phyloP scores from a whole-genome alignment of 495 filamentous ascomycete species.

The Aspergillus wentii region DNA sequence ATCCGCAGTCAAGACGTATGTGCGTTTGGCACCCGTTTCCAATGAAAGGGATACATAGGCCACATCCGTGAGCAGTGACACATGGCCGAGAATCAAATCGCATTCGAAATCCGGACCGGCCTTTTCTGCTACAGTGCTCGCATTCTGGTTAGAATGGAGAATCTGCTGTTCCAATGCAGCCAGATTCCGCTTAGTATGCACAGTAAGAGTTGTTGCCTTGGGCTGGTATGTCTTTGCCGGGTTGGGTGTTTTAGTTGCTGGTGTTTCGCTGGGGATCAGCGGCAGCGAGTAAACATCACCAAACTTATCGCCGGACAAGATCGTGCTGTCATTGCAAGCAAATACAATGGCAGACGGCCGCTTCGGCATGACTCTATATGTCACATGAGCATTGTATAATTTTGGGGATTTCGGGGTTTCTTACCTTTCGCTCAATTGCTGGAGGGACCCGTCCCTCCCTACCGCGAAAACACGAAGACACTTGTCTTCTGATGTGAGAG shows the following conservation, averaged over 20 bases:
- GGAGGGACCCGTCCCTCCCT: conserved; percentile 52
- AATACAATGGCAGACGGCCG: conserved; percentile 71
- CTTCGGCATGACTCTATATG: conserved; percentile 76
- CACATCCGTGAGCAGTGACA: conserved; percentile 85
- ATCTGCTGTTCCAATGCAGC: conserved; percentile 70
- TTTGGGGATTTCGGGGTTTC: too few relatives aligned
- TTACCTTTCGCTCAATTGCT: conserved; percentile 69
- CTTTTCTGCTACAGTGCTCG: conserved; percentile 31
- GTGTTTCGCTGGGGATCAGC: conserved; percentile 49
- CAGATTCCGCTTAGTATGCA: conserved; percentile 79
- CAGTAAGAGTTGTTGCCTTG: conserved; percentile 67
- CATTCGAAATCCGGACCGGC: conserved; percentile 58
- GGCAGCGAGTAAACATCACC: conserved; percentile 94
- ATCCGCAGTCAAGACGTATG: conserved; percentile 83
- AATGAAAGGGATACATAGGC: conserved; percentile 36
- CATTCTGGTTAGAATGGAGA: conserved; percentile 37
- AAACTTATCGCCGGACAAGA: conserved; percentile 88
- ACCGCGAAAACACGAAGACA: conserved; percentile 75
- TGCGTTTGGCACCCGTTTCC: conserved; percentile 28
- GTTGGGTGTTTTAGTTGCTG: conserved; percentile 7
- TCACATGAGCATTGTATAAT: conserved; percentile 11
- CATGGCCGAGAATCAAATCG: conserved; percentile 79
- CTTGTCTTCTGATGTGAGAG: conserved; percentile 86
- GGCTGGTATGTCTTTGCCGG: conserved; percentile 40
- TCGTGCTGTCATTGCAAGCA: conserved; percentile 59